Base-by-base conservation (phyloP, 78 protist species). In the Chrysochromulina parva region DNA sequence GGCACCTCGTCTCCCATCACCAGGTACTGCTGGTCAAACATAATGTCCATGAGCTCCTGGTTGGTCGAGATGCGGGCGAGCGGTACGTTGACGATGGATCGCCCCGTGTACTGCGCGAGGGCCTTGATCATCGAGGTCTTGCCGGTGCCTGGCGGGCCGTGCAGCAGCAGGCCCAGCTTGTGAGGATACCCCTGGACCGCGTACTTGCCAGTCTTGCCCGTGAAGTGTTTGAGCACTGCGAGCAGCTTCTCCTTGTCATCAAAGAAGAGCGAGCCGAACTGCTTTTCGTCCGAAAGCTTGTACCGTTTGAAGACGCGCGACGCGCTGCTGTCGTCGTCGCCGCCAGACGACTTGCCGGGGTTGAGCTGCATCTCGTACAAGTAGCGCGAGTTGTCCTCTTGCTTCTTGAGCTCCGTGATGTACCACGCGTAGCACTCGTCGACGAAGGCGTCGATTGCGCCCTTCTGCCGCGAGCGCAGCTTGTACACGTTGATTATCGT, bases 91-190 rank as follows among this genome's bases (percentile, higher is more conserved):
- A 47, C 90, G 55, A 67, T 94, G 93, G 26, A 65, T 69, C 73
- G 92, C 84, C 88, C 73, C 67, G 90, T 94, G 88, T 94, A 67
- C 88, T 50, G 86, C 88, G 67, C 93, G 60, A 81, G 80, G 85
- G 55, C 93, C 76, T 86, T 91, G 65, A 57, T 89, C 89, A 88
- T 86, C 65, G 50, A 84, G 0, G 95, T 93, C 91, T 95, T 95
- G 50, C 96, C 96, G 11, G 94, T 87, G 53, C 96, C 96, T 5
- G 96, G 96, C 60, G 95, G 94, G 22, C 96, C 96, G 76, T 94
- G 86, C n/a, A 95, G 85, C 24, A 95, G 90, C 47, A 92, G 88
- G 55, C 96, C 95, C 47, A 93, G 91, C 88, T 94, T 58, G 59
- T 93, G 91, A 19, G 96, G 96, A 87, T 91, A 92, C 48, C 95